Evolutionary conservation across 1,284 basidiomycete genomes (phyloP), one percentile per base, ranked within the genome.

Genomic region (Ustilago bromivora): DNA sequence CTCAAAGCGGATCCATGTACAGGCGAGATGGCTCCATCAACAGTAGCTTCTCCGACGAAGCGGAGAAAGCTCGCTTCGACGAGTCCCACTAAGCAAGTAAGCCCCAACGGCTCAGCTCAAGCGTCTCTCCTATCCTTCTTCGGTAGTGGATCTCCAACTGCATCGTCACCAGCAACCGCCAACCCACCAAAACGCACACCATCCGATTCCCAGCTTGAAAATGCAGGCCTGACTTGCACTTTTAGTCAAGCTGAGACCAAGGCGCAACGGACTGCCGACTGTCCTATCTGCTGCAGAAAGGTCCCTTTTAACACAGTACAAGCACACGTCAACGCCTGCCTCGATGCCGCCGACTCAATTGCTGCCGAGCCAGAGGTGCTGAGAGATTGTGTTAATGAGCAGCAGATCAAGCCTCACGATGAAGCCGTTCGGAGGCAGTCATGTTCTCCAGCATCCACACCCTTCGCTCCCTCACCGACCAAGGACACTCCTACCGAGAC

Each of bases 291-390:
- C 51, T 36, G 34, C 28, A 62, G 61, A 23, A 59, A 61, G 34
- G 65, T 76, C 2, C 68, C 71, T 0, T 77, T 74, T 63, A 71
- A 71, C 43, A 73, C 68, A 2, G 63, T 79, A 8, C 62, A 76
- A 17, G 74, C 74, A n/a, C 78, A 79, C 19, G 78, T 76, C 67
- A 74, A 76, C 47, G 57, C 65, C 12, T 79, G 78, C 43, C 66
- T 79, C 31, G 78, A 79, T 41, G 62, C 76, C 19, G 56, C 64
- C n/a, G 64, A 62, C 40, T 56, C 60, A 10, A 32, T 49, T 38
- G 15, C 60, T 8, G 17, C 38, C 6, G 54, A 64, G 12, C 61
- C 51, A 23, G 49, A 56, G 32, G 34, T 72, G n/a, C 38, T 68
- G 13, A 43, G 57, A 57, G 68, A 67, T 31, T 61, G 65, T 43